Evolutionary conservation across 352 stramenopile species (phyloP), one percentile per base, ranked within the genome.

Genomic region (Phytophthora tentaculata): DNA sequence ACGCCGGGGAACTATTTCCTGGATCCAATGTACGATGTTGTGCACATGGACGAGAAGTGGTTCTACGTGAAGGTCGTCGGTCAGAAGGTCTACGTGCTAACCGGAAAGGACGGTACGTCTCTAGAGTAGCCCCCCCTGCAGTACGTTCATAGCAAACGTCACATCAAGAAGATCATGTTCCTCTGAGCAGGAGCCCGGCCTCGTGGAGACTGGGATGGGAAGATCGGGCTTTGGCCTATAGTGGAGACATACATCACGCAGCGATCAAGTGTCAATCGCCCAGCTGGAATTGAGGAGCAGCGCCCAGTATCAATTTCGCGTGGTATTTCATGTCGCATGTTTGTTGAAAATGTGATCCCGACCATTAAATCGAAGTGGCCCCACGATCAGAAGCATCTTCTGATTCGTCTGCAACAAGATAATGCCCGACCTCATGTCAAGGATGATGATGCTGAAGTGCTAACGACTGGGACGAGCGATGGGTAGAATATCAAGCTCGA

Each of bases 321-420:
- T 10, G 43, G 2, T 2, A 47, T 53, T 10, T 61, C 41, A 8
- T 44, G 29, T 3, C n/a, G n/a, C 0, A 48, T 66, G 59, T 49
- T 66, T 0, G n/a, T 59, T 0, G 20, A 47, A 13, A 26, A 55
- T 3, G 49, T 66, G 2, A 55, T 59, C 8, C 59, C 50, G 14
- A 37, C 49, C 1, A 66, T 66, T 19, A 59, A 66, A 16, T 26
- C 59, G 14, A 65, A 29, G 9, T 65, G 58, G 32, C 47, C 56
- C 6, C 56, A 29, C 20, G n/a, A 65, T 5, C 16, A 59, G 26
- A 59, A 55, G 37, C 28, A 9, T 9, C 28, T 52, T 17, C 13
- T 4, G 3, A 57, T 64, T 23, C 29, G 45, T 0, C 16, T 64
- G 14, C 57, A 64, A 19, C 47, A 64, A 35, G 57, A 64, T 29